Base-by-base conservation (phyloP, 2,329 filamentous ascomycete species). In the Cytospora leucostoma region DNA sequence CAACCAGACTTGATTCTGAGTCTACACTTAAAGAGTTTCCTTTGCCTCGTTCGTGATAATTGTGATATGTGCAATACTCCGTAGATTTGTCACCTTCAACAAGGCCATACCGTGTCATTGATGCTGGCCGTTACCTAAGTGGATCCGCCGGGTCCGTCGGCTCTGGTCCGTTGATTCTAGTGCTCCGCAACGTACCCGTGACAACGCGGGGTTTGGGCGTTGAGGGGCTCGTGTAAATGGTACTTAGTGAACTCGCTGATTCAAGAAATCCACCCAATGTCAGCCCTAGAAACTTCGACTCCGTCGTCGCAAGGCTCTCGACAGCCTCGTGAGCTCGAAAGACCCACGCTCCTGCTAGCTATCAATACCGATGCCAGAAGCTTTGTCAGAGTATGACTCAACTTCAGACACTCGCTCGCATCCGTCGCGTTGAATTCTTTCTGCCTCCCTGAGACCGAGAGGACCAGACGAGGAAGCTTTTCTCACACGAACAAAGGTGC, bases 391-490 rank as follows among this genome's bases (percentile, higher is more conserved):
- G 37, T 59, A 65, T 65, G 64, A 61, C 38, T 61, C 56, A 64
- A 54, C 19, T 33, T 21, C 34, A 21, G 7, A 4, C 37, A 13
- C 19, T 17, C 21, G 19, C 21, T 17, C 32, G 27, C 33, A 34
- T 10, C n/a, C 19, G 19, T 50, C 44, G 17, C 54, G 35, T 51
- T 13, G 47, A 21, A 35, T 54, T 37, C 17, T 58, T 59, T 40
- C n/a, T 65, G 53, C 64, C 64, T n/a, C 61, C 64, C 21, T 65
- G 57, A 61, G 47, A 58, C 35, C 47, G 34, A 10, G 44, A 47
- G n/a, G 6, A 12, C 17, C 6, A n/a, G n/a, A 60, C 27, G 32
- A 55, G 21, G 19, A 47, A 11, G 27, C 10, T 5, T 15, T 37
- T 40, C 10, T 10, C 12, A 35, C 21, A n/a, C 4, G 6, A 1